phyloP scores from a whole-genome alignment of 1,284 basidiomycete genomes.

The Cyathus pygmaeus region DNA sequence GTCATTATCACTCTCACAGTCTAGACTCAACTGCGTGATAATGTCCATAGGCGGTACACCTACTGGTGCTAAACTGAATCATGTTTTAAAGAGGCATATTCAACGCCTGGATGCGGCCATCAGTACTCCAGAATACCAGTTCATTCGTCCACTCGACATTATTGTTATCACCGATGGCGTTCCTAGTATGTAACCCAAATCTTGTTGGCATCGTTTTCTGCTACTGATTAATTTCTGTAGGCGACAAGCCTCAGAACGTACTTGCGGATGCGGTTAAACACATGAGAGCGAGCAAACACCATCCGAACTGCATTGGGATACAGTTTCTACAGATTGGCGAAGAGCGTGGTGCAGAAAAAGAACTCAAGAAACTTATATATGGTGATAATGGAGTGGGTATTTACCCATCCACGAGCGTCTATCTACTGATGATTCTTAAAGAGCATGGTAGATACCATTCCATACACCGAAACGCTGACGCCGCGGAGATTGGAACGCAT shows the following conservation, averaged over 20 bases:
- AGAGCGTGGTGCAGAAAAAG: conserved; percentile 25
- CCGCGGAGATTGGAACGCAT: conserved; percentile 29
- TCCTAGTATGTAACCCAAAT: conserved; percentile 24
- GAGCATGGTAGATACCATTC: conserved; percentile 36
- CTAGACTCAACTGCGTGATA: background rate
- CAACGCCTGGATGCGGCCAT: conserved; percentile 18
- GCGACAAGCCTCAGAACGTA: conserved; percentile 21
- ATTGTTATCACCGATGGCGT: conserved; percentile 42
- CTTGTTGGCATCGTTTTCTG: background rate
- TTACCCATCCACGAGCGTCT: background rate
- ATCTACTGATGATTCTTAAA: conserved; percentile 6
- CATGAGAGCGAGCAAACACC: conserved; percentile 27
- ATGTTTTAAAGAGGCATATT: conserved; percentile 24
- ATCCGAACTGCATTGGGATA: conserved; percentile 40
- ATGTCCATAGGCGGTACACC: conserved; percentile 24
- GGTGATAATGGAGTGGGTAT: conserved; percentile 25
- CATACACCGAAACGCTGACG: conserved; percentile 19
- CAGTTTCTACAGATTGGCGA: conserved; percentile 48
- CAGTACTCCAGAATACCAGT: conserved; percentile 8
- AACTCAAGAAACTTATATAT: conserved; percentile 29
- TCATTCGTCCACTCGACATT: conserved; percentile 35
- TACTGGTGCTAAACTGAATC: conserved; percentile 23
- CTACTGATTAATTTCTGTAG: conserved; percentile 8
- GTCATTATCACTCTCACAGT: background rate
- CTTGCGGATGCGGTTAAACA: conserved; percentile 25